Percentiles rank a stretch among this genome's conserved stretches.
These are phyloP conservation scores for Populus pruinosa DNA, from an alignment of 345 rosid species.

Conservation along the genomic window DNA sequence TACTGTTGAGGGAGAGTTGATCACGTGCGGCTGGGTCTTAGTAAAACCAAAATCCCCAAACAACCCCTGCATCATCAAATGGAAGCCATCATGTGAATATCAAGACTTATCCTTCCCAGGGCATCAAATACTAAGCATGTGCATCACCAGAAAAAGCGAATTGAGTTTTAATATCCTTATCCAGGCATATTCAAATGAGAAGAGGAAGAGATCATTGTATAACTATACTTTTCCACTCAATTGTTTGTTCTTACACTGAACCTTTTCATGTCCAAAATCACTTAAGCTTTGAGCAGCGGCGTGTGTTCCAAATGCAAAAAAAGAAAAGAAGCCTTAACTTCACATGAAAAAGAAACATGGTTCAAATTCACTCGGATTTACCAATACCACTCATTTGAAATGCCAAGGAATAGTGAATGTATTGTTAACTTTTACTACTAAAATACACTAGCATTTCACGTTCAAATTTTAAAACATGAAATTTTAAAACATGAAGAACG, in stretches of 20 bases:
- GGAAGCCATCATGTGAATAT: not conserved
- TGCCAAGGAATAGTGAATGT: not conserved
- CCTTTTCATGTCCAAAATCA: not conserved
- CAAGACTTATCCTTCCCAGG: not conserved
- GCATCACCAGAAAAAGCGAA: conserved; percentile 1
- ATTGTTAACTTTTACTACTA: not conserved
- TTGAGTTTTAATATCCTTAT: not conserved
- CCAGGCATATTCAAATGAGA: not conserved
- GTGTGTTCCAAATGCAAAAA: not conserved
- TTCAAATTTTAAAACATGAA: too few relatives aligned
- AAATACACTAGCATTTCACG: too few relatives aligned
- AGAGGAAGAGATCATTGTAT: not conserved
- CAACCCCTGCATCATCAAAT: conserved; percentile 51
- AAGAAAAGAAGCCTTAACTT: not conserved
- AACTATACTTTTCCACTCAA: not conserved
- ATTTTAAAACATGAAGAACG: too few relatives aligned
- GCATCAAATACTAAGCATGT: not conserved
- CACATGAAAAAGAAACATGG: not conserved
- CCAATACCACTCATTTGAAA: not conserved
- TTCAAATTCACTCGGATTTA: not conserved
- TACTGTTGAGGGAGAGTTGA: conserved; percentile 4
- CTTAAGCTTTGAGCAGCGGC: not conserved
- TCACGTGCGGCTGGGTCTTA: conserved; percentile 24
- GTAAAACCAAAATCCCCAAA: conserved; percentile 55
- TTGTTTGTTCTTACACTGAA: not conserved